These are phyloP conservation scores for Nemophila menziesii DNA, from an alignment of 257 asterid species.

Conservation along the genomic window DNA sequence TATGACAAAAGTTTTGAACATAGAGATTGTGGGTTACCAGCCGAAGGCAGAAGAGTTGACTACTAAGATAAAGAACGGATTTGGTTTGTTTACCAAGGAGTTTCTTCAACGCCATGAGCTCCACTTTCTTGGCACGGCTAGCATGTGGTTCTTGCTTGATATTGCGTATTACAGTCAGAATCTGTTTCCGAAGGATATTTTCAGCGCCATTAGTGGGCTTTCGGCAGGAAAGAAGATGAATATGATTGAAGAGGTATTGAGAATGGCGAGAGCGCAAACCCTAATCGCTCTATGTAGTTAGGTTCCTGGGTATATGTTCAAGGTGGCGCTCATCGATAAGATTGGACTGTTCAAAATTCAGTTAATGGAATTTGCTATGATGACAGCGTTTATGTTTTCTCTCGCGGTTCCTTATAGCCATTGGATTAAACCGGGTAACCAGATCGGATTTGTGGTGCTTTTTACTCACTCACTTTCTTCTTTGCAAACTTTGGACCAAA, in stretches of 20 bases:
- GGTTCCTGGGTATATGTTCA: constrained; percentile 1
- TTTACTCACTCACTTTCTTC: neutral
- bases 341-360: constrained; percentile 1
- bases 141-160: constrained; percentile 1
- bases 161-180: constrained; percentile 2
- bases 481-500: constrained; percentile 3
- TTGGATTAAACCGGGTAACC: neutral
- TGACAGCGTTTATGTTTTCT: neutral
- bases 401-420: neutral
- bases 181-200: constrained; percentile 1
- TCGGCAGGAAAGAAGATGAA: neutral
- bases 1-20: neutral
- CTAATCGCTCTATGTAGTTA: neutral
- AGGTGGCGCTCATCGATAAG: neutral
- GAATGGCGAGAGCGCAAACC: neutral
- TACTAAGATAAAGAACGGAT: neutral
- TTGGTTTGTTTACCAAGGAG: constrained; percentile 1
- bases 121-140: neutral
- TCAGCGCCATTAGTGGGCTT: constrained; percentile 1
- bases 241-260: neutral
- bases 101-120: neutral
- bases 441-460: neutral
- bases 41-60: neutral
- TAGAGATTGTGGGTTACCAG: neutral
- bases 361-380: neutral